Evolutionary conservation across 2,329 filamentous ascomycete genomes (phyloP).

Genomic region (Neopestalotiopsis sp.): DNA sequence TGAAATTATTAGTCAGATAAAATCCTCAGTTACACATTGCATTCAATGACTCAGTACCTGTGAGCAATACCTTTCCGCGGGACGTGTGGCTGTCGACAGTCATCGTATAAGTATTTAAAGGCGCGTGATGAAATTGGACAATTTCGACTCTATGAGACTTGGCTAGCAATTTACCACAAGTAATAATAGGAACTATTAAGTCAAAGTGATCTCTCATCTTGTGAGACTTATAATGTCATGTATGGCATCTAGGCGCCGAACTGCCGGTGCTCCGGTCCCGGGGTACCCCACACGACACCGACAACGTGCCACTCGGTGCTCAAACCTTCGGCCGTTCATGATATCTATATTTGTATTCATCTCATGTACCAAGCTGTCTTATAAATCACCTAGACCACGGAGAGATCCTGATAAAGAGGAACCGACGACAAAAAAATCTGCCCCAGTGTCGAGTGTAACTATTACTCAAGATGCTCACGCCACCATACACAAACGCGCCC

Average conservation of each 20-base stretch:
- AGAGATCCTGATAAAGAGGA: not conserved
- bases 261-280: slow-evolving; percentile 10
- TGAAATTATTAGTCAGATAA: slow-evolving; percentile 25
- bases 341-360: not conserved
- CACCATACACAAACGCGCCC: not conserved
- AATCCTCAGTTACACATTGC: not conserved
- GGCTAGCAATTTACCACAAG: too few relatives aligned
- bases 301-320: not conserved
- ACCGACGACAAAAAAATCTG: too few relatives aligned
- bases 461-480: slow-evolving; percentile 17
- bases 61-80: slow-evolving; percentile 33
- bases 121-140: too few relatives aligned
- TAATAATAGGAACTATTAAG: not conserved
- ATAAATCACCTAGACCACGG: too few relatives aligned
- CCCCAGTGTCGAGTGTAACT: too few relatives aligned
- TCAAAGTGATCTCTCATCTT: not conserved
- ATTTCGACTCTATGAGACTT: too few relatives aligned
- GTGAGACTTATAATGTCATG: not conserved
- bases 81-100: slow-evolving; percentile 8
- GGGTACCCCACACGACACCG: slow-evolving; percentile 19
- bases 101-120: not conserved
- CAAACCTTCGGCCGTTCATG: not conserved
- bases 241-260: not conserved
- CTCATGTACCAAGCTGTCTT: not conserved
- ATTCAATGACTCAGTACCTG: slow-evolving; percentile 20